A percentile compares a stretch with the other conserved stretches of the same genome.
Conservation (phyloP, 2,329 filamentous ascomycete genomes). For the Daldinia eschscholtzii region DNA sequence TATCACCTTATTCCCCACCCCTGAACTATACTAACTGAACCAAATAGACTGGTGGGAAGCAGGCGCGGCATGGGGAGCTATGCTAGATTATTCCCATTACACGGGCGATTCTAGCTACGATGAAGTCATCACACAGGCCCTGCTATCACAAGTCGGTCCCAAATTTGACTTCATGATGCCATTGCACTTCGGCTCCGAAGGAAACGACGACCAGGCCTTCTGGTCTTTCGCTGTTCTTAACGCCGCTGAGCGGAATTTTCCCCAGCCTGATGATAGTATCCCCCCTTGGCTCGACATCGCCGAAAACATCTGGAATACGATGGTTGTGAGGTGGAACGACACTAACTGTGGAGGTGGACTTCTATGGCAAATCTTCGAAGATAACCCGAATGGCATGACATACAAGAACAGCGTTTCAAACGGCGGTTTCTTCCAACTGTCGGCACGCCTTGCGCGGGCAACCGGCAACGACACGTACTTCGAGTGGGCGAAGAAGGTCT, state of each 20-base stretch:
- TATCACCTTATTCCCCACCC: conserved; percentile 54
- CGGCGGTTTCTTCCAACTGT: conserved; percentile 85
- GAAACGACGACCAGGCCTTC: conserved; percentile 82
- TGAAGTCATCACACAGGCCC: conserved; percentile 67
- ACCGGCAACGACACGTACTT: conserved; percentile 75
- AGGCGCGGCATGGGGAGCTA: conserved; percentile 74
- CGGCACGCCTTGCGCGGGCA: conserved; percentile 78
- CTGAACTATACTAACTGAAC: conserved; percentile 44
- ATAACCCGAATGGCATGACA: conserved; percentile 78
- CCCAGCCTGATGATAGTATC: conserved; percentile 67
- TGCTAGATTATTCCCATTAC: conserved; percentile 78
- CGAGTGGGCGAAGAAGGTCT: conserved; percentile 76
- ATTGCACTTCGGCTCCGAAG: conserved; percentile 69
- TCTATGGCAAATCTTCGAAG: conserved; percentile 83
- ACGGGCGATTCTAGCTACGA: conserved; percentile 74
- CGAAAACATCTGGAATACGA: conserved; percentile 78
- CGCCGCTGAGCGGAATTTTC: conserved; percentile 76
- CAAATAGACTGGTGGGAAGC: conserved; percentile 71
- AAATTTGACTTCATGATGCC: conserved; percentile 71
- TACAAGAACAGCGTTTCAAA: conserved; percentile 89
- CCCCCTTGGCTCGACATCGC: conserved; percentile 76
- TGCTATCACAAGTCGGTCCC: conserved; percentile 70
- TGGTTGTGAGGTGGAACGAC: conserved; percentile 77
- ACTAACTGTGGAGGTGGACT: conserved; percentile 77
- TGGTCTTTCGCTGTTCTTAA: conserved; percentile 77